Base-by-base conservation (phyloP, 2,329 filamentous ascomycete species). In the Graphilbum fragrans region DNA sequence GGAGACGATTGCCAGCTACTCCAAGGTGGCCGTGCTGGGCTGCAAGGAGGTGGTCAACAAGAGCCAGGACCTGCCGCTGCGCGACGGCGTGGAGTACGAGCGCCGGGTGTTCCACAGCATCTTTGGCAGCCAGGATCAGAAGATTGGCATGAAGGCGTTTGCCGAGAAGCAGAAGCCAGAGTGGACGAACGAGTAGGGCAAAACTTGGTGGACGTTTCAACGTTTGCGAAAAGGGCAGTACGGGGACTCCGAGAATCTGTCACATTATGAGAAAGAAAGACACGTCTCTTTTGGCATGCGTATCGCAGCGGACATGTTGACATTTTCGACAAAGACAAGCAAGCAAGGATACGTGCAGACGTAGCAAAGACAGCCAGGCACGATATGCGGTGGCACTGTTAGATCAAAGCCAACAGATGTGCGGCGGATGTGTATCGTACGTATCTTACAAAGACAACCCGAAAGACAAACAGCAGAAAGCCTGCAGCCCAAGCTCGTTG, bases 21-120 rank as follows among this genome's bases (percentile, higher is more conserved):
- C 84, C 40, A 77, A 73, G 56, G 81, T 98, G n/a, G 84, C 90
- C 2, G 77, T 94, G 44, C 79, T 86, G 65, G 92, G 84, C 11
- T 82, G 77, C 43, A 98, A 98, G 72, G 92, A 98, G 70, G 90
- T 92, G n/a, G 90, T 98, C 42, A 94, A 96, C 61, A 96, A 95
- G 79, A 94, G 87, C 61, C 88, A 96, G 69, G 92, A 98, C 53
- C 64, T 94, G 51, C 71, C 81, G 4, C 66, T 98, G 45, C 69
- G 83, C 52, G 92, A 96, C 55, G 92, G 92, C 14, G 83, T 98
- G 2, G 92, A 98, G 65, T 96, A 79, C 63, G 92, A 98, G 73
- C 74, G 92, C 57, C 76, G 88, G 41, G 72, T 96, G 27, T 98
- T 98, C 70, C 92, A 98, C 63, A 74, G 80, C 21, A 57, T 95